Conservation (phyloP, 2,329 filamentous ascomycete genomes). For the Geosmithia putterillii region DNA sequence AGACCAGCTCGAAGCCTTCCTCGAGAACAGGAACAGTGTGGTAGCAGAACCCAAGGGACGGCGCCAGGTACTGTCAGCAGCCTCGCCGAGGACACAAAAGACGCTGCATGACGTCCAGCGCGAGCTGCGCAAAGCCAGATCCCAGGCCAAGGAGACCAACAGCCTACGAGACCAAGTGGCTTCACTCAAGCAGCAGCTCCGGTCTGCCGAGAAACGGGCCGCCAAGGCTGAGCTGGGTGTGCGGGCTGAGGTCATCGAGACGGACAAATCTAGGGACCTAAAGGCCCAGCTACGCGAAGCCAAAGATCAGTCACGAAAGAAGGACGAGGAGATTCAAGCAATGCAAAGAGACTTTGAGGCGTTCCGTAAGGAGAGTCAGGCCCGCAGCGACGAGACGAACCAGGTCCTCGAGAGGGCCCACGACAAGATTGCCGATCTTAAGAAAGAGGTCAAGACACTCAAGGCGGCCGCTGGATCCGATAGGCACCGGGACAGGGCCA, state of each 20-base stretch:
- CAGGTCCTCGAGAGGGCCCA: slow-evolving; percentile 44
- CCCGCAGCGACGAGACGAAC: slow-evolving; percentile 40
- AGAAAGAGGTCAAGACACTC: slow-evolving; percentile 36
- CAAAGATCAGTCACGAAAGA: slow-evolving; percentile 30
- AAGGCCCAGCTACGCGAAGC: slow-evolving; percentile 27
- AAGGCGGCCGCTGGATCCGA: slow-evolving; percentile 15
- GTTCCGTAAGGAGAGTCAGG: slow-evolving; percentile 39
- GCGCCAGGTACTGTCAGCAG: slow-evolving; percentile 22
- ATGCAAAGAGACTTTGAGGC: slow-evolving; percentile 40
- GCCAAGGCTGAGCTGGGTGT: slow-evolving; percentile 22
- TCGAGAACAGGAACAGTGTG: slow-evolving; percentile 10
- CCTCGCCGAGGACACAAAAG: slow-evolving; percentile 37
- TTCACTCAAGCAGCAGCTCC: slow-evolving; percentile 37
- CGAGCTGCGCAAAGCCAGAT: slow-evolving; percentile 40
- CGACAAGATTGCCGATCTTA: slow-evolving; percentile 41
- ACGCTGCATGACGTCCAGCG: slow-evolving; percentile 39
- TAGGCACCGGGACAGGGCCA: not conserved
- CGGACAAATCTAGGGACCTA: slow-evolving; percentile 19
- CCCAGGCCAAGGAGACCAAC: slow-evolving; percentile 39
- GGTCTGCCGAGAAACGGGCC: slow-evolving; percentile 30
- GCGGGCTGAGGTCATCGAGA: slow-evolving; percentile 10
- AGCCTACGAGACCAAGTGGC: slow-evolving; percentile 40
- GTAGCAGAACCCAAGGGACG: slow-evolving; percentile 4
- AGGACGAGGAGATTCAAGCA: slow-evolving; percentile 35
- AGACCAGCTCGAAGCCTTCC: slow-evolving; percentile 28